Evolutionary conservation across 2,329 filamentous ascomycete species (phyloP), one percentile per base, ranked within the genome.

Genomic region (Botryotinia narcissicola): DNA sequence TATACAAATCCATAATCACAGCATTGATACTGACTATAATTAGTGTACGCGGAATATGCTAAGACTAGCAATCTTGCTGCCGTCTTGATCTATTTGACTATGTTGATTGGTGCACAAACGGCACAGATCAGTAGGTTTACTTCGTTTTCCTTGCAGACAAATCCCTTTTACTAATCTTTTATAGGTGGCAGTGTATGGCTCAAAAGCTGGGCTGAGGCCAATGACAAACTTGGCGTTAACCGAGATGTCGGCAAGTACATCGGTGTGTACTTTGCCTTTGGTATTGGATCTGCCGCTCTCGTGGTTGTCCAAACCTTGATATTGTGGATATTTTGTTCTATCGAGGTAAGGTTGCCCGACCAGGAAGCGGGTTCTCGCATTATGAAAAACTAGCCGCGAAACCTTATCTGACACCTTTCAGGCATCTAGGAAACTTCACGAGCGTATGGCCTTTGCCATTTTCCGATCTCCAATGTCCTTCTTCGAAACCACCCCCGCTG

Each of bases 271-370:
- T 96, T 99, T 83, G 94, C 92, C 25, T 93, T 99, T 83, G 97
- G 96, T 66, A 88, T 99, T 70, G 95, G 95, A 46, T 91, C 93
- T 40, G 92, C 96, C 59, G 87, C 89, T 61, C 86, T 99, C 76
- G 95, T 97, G 4, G 94, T 98, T 60, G 81, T 97, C 44, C 96
- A 98, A 83, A 98, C 95, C 9, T 85, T 99, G 78, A 94, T 99
- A 76, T 86, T 99, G 42, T 99, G 96, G 96, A 98, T 99, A 77
- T 98, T 99, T 85, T 99, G 97, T 84, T 98, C 96, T 7, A 99
- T 99, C 76, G 96, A 99, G 88, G 92, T 93, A 85, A 70, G 84
- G 81, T 8, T n/a, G 25, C 46, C 63, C 79, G 62, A 68, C 68
- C 78, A 67, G 54, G 64, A 44, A 73, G 63, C 42, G 70, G 69